phyloP scores from a whole-genome alignment of 2,329 filamentous ascomycete genomes.

The Penicillium digitatum region DNA sequence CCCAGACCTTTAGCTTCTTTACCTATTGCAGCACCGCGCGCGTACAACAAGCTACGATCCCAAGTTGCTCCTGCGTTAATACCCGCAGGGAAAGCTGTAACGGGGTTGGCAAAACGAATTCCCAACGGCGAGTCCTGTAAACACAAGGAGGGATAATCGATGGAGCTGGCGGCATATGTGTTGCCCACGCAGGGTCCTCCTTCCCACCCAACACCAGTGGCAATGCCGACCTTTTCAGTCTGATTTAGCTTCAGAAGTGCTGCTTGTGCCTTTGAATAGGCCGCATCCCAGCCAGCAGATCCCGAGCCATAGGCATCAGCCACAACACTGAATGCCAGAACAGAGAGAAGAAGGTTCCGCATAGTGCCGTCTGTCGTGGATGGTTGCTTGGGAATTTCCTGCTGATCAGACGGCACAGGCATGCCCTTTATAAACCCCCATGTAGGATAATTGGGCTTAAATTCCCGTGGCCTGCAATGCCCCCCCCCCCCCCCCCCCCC shows the following conservation, averaged over 20 bases:
- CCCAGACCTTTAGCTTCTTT: constrained; percentile 42
- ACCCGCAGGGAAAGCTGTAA: constrained; percentile 43
- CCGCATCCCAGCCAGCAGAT: constrained; percentile 9
- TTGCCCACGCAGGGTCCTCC: constrained; percentile 34
- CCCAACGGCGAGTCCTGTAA: constrained; percentile 36
- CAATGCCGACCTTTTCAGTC: constrained; percentile 29
- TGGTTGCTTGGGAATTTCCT: background rate
- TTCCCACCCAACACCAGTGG: constrained; percentile 29
- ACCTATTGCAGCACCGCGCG: constrained; percentile 52
- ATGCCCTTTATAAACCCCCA: background rate
- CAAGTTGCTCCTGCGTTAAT: constrained; percentile 48
- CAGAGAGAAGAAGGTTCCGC: constrained; percentile 2
- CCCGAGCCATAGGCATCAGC: constrained; percentile 7
- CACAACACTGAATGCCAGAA: background rate
- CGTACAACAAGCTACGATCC: constrained; percentile 53
- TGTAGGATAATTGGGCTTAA: background rate
- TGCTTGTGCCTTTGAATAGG: constrained; percentile 12
- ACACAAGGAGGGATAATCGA: constrained; percentile 33
- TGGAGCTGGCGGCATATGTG: constrained; percentile 26
- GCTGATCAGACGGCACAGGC: background rate
- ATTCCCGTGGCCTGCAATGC: background rate
- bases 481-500: too few relatives aligned
- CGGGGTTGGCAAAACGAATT: constrained; percentile 42
- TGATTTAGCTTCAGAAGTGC: constrained; percentile 15
- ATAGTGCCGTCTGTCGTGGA: background rate